Base-by-base conservation (phyloP, 306 rosid species). In the Luffa aegyptiaca region DNA sequence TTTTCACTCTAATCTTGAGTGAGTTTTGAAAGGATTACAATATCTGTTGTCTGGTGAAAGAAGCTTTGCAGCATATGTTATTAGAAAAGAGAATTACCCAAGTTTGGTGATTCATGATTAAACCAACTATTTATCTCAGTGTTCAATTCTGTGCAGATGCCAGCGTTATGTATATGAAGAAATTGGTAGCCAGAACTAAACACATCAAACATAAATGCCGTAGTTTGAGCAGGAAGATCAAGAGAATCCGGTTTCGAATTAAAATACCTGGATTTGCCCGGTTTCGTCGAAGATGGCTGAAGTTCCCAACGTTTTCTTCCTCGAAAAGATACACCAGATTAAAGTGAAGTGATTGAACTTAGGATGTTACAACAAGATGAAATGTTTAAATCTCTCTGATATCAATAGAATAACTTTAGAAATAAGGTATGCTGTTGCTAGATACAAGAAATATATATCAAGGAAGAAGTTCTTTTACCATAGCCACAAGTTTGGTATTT, bases 221-320 rank as follows among this genome's bases (percentile, higher is more conserved):
- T 20, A 83, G 69, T 42, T 76, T 92, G 12, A 85, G 92, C 20
- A 87, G 80, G 87, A 86, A 86, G 80, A 82, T 95, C 81, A 90
- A 89, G 89, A 90, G 84, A 81, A 77, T 90, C 74, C 86, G 79
- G 48, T 86, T 82, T 69, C 86, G 88, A 70, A 86, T 93, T 59
- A 89, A 84, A 82, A 90, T 93, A 81, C 92, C 63, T 12, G 97
- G 97, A 79, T 88, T 93, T 69, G 85, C 90, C 69, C 90, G 85
- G 10, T 89, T 95, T 80, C 94, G 84, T 74, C 90, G 83, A 57
- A 84, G 90, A 79, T 95, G 97, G 97, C 80, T 91, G 79, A 89
- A 84, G 77, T 79, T 91, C 61, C 93, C 96, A 33, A 91, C 82
- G 83, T 88, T 90, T 86, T 76, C 92, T 71, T 85, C 90, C 79